Evolutionary conservation across 2,329 filamentous ascomycete species (phyloP).

Genomic region (Hymenoscyphus albidus): DNA sequence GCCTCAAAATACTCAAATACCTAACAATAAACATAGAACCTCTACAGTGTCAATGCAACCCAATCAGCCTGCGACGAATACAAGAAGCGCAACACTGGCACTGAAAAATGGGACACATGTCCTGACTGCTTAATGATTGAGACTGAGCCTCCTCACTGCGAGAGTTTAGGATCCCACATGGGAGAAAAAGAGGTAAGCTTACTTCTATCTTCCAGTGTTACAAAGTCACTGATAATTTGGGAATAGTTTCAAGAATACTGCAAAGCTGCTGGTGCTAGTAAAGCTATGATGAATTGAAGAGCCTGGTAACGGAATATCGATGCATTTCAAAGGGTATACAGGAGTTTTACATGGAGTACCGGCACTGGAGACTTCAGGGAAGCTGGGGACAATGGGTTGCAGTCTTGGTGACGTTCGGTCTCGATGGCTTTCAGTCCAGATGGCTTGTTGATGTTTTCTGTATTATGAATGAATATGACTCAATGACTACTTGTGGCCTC

Average conservation of each 20-base stretch:
- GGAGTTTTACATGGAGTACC: neutral
- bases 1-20: neutral
- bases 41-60: slow-evolving; percentile 21
- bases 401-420: no score
- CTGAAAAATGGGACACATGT: slow-evolving; percentile 18
- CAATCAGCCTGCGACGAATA: slow-evolving; percentile 17
- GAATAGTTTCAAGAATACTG: slow-evolving; percentile 18
- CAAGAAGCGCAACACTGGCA: slow-evolving; percentile 15
- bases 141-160: neutral
- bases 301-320: neutral
- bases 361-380: no score
- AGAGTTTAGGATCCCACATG: neutral
- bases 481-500: no score
- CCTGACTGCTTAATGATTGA: slow-evolving; percentile 18
- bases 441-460: no score
- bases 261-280: slow-evolving; percentile 12
- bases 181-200: slow-evolving; percentile 2
- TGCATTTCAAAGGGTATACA: neutral
- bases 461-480: no score
- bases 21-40: slow-evolving; percentile 7
- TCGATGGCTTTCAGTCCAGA: no score
- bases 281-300: neutral
- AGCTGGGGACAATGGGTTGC: no score
- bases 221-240: neutral
- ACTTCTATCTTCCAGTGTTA: neutral